Percentiles rank a stretch among this genome's conserved stretches.
phyloP scores from a whole-genome alignment of 2,329 filamentous ascomycete species.

The Alternaria viburni region DNA sequence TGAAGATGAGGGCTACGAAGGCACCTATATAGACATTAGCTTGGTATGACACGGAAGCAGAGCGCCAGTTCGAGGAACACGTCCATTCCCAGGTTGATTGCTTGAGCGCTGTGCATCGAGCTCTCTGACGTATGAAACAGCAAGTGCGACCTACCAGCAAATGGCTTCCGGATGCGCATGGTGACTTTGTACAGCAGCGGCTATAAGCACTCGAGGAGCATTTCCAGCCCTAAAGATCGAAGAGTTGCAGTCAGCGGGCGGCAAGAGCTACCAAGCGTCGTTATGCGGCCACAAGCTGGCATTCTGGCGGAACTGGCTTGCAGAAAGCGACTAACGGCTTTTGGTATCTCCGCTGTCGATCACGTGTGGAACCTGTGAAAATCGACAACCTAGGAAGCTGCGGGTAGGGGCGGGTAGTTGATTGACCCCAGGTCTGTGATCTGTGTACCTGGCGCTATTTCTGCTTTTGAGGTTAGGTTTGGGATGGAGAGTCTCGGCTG shows the following conservation, averaged over 20 bases:
- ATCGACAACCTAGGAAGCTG: constrained; percentile 11
- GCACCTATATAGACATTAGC: constrained; percentile 41
- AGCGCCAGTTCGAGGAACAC: background rate
- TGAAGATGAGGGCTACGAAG: constrained; percentile 65
- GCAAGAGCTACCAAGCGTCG: constrained; percentile 9
- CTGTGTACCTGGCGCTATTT: constrained; percentile 1
- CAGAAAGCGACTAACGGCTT: background rate
- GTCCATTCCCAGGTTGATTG: background rate
- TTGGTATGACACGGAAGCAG: background rate
- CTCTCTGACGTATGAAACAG: constrained; percentile 1
- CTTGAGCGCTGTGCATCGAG: background rate
- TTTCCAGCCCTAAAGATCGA: background rate
- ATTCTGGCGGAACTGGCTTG: constrained; percentile 10
- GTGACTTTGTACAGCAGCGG: background rate
- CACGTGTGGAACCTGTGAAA: constrained; percentile 20
- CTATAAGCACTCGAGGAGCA: background rate
- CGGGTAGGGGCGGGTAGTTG: constrained; percentile 4
- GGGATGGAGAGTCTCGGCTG: background rate
- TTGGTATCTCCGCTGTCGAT: constrained; percentile 4
- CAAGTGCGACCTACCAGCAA: constrained; percentile 11
- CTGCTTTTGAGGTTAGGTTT: background rate
- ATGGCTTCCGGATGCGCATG: constrained; percentile 17
- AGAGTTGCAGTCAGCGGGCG: constrained; percentile 1
- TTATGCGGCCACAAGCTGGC: constrained; percentile 12
- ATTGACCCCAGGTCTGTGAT: constrained; percentile 2